Base-by-base conservation (phyloP, 345 rosid species). In the Eucalyptus sp. region DNA sequence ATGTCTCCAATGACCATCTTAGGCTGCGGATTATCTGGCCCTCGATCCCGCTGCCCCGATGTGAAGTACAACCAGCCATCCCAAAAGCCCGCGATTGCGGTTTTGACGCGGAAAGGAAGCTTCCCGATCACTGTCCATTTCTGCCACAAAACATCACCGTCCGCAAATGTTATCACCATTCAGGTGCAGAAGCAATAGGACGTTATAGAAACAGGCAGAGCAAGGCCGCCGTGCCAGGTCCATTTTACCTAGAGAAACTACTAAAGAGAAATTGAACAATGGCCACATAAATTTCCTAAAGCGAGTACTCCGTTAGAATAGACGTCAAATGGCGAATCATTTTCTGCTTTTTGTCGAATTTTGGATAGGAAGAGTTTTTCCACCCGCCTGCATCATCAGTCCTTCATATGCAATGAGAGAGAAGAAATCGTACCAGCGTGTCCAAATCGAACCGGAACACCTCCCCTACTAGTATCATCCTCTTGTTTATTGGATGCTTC, bases 11-110 rank as follows among this genome's bases (percentile, higher is more conserved):
- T 89, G 56, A 97, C 98, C 90, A 94, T 94, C 51, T 89, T 93
- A 2, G 99, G 99, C 81, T 93, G 97, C 24, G 99, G 99, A 94
- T 96, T 95, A 43, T 92, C 95, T 0, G 96, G 96, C 89, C 97
- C 98, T 91, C 96, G 94, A 89, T 96, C 99, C 8, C 97, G 92
- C 89, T 96, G 98, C 71, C 98, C 99, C 0, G 99, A 97, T 24
- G 98, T 96, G 56, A 96, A 96, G 88, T 95, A 96, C 93, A 96
- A 90, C 93, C 95, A 95, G 88, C 98, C 99, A 56, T 96, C 94
- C 97, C 97, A 95, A 87, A 91, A 94, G 3, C 97, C 97, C 12
- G 95, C 91, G 49, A 93, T 91, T 2, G 97, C 89, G 15, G 97
- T 95, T 93, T 97, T 97, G n/a, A 94, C 76, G 4, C 98, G 96